Evolutionary conservation across 257 asterid species (phyloP).

Genomic region (Petunia axillaris): DNA sequence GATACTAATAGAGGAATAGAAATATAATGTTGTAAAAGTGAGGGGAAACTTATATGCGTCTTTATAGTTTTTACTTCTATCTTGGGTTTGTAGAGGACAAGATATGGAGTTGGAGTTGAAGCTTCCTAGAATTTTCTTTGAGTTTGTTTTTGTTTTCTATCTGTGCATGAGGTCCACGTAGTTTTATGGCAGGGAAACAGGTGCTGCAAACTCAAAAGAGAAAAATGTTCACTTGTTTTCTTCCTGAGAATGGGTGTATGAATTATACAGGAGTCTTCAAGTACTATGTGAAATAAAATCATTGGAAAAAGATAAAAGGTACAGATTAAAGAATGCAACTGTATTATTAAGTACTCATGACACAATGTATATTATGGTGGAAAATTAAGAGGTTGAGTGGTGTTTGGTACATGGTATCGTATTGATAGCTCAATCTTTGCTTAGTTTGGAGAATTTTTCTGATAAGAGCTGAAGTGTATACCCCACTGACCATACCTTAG

Average conservation of each 20-base stretch:
- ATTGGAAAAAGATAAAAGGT: not conserved
- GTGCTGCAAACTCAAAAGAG: slow-evolving; percentile 8
- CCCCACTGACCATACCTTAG: not conserved
- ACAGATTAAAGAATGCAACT: no score
- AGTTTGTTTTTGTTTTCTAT: slow-evolving; percentile 3
- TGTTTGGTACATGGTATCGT: not conserved
- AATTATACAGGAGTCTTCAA: not conserved
- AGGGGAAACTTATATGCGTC: not conserved
- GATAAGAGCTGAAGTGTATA: not conserved
- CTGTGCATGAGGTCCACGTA: slow-evolving; percentile 28
- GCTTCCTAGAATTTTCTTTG: slow-evolving; percentile 20
- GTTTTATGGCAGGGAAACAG: not conserved
- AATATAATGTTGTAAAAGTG: not conserved
- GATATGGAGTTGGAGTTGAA: slow-evolving; percentile 12
- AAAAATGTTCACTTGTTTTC: not conserved
- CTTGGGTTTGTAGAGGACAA: slow-evolving; percentile 11
- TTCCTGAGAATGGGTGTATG: not conserved
- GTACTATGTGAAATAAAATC: not conserved
- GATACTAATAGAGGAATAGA: not conserved
- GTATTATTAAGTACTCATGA: slow-evolving; percentile 9
- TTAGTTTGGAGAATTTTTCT: not conserved
- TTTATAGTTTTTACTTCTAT: not conserved
- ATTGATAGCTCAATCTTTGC: not conserved
- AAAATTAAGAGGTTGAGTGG: no score
- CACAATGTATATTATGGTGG: not conserved